Base-by-base conservation (phyloP, 139 green algal genomes). In the Chlamydomonas sphaeroides region DNA sequence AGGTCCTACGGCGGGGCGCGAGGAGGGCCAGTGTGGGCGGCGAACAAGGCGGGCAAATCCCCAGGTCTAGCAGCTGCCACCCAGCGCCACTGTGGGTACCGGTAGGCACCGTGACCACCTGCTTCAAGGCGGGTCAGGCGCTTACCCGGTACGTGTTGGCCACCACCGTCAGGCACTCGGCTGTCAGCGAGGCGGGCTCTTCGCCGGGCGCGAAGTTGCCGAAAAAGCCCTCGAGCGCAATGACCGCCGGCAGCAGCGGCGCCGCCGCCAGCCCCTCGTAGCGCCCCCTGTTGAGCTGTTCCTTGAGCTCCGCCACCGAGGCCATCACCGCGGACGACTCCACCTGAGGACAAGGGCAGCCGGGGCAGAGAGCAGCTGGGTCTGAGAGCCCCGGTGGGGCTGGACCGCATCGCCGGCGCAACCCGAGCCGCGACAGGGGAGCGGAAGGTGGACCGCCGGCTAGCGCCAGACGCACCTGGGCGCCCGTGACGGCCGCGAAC, bases 181-280 rank as follows among this genome's bases (percentile, higher is more conserved):
- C 10, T 26, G 71, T 62, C n/a, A 83, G 39, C 32, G 56, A 53
- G 33, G 59, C 8, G 25, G 48, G 33, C 59, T 82, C 61, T 33
- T 25, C 41, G 2, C 62, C 42, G 1, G 1, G 36, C 11, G 18
- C 59, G 63, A 91, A 91, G 65, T 73, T 65, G 14, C 23, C 75
- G 65, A 91, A 91, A 42, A 86, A 87, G 45, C 63, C 79, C 26
- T 81, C 75, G 42, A 91, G 63, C 28, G 84, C 59, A 35, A 81
- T 61, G 32, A 89, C 28, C 67, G 82, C 41, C n/a, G 79, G 51
- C 25, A 85, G 79, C 39, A 82, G 61, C 18, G 66, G 76, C 33
- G 87, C 84, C 3, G 3, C 11, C 0, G 61, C 63, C 48, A 88
- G 33, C 2, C 33, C 65, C 0, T 32, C 39, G 56, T 77, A 87